These are phyloP conservation scores for Umbelopsis vinacea DNA, from an alignment of 192 early-diverging fungal species.

Conservation along the genomic window DNA sequence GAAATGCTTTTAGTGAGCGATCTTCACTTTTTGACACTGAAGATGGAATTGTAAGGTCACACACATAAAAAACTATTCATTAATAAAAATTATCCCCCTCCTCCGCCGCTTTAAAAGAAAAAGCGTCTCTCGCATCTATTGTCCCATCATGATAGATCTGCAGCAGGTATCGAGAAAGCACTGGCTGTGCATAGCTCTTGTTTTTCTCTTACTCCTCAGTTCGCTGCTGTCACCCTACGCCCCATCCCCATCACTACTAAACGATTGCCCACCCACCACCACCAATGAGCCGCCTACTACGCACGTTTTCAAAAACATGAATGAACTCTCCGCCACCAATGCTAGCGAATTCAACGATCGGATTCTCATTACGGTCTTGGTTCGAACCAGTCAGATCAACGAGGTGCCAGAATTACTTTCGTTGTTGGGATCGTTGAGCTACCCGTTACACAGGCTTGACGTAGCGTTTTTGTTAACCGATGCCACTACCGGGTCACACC, in stretches of 20 bases:
- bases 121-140: not conserved
- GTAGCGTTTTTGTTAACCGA: not conserved
- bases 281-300: not conserved
- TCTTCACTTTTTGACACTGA: constrained; percentile 46
- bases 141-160: not conserved
- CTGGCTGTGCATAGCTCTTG: not conserved
- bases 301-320: constrained; percentile 10
- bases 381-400: not conserved
- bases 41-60: not conserved
- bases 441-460: constrained; percentile 4
- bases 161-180: not conserved
- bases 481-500: not conserved
- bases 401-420: not conserved
- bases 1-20: constrained; percentile 40
- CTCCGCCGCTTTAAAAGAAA: no score
- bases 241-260: not conserved
- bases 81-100: no score
- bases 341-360: not conserved
- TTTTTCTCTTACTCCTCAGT: not conserved
- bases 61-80: not conserved
- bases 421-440: not conserved
- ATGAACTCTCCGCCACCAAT: not conserved
- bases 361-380: not conserved
- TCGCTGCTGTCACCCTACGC: not conserved
- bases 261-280: not conserved